Evolutionary conservation across 2,329 filamentous ascomycete genomes (phyloP).

Genomic region (Leptographium galeiforme): DNA sequence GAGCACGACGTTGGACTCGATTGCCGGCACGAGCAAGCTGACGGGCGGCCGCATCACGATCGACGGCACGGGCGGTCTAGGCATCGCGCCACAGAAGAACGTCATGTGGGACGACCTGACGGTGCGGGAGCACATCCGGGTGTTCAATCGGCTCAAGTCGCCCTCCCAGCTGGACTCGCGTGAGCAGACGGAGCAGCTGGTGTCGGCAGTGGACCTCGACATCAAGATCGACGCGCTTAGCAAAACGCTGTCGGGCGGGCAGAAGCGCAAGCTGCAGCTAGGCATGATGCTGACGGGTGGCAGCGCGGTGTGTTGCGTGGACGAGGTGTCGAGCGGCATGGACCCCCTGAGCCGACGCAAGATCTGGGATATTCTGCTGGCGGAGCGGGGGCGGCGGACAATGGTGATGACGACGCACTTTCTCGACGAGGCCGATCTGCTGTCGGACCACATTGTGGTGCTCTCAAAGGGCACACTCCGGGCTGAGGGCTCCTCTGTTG

Average conservation of each 20-base stretch:
- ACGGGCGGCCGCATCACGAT: slow-evolving; percentile 67
- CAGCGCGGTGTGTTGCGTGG: slow-evolving; percentile 75
- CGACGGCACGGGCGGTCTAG: slow-evolving; percentile 64
- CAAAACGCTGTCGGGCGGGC: slow-evolving; percentile 73
- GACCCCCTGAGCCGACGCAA: slow-evolving; percentile 78
- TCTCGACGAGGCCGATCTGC: slow-evolving; percentile 79
- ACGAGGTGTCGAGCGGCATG: slow-evolving; percentile 80
- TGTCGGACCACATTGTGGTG: slow-evolving; percentile 81
- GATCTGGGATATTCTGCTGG: slow-evolving; percentile 86
- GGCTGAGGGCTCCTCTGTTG: slow-evolving; percentile 71
- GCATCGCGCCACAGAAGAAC: slow-evolving; percentile 85
- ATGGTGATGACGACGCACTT: slow-evolving; percentile 89
- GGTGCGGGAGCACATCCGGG: slow-evolving; percentile 68
- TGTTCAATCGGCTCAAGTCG: slow-evolving; percentile 75
- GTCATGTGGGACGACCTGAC: slow-evolving; percentile 85
- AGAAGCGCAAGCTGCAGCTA: slow-evolving; percentile 83
- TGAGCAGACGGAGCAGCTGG: slow-evolving; percentile 47
- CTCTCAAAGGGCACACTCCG: slow-evolving; percentile 73
- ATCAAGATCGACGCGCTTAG: slow-evolving; percentile 60
- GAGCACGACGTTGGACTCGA: slow-evolving; percentile 76
- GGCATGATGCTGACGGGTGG: slow-evolving; percentile 94
- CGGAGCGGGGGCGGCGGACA: slow-evolving; percentile 68
- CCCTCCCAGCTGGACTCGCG: slow-evolving; percentile 40
- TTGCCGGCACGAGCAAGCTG: slow-evolving; percentile 67
- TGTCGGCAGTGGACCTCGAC: slow-evolving; percentile 59